These are phyloP conservation scores for Tricholoma flavovirens DNA, from an alignment of 768 basidiomycete species.

Conservation along the genomic window DNA sequence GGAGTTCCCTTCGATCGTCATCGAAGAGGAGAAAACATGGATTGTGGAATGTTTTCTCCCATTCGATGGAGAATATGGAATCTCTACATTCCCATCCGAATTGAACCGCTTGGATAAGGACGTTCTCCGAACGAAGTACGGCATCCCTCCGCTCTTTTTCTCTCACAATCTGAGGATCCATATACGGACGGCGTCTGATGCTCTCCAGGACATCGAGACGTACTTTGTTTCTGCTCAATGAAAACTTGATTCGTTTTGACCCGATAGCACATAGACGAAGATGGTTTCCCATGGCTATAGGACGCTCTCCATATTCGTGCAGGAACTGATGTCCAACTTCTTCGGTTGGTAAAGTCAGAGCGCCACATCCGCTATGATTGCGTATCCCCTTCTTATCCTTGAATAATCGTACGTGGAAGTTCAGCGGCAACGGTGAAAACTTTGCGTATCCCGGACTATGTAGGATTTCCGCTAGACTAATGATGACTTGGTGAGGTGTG, in stretches of 20 bases:
- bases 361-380: constrained; percentile 36
- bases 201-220: constrained; percentile 29
- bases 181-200: constrained; percentile 19
- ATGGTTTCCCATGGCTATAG: neutral
- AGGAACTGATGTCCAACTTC: too few species aligned
- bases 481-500: constrained; percentile 25
- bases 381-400: constrained; percentile 25
- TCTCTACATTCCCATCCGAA: constrained; percentile 65
- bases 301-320: constrained; percentile 28
- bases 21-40: constrained; percentile 33
- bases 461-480: constrained; percentile 36
- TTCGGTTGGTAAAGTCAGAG: too few species aligned
- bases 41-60: constrained; percentile 27
- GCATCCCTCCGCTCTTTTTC: constrained; percentile 26
- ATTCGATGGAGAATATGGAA: constrained; percentile 51
- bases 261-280: constrained; percentile 19
- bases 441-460: constrained; percentile 36
- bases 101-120: constrained; percentile 37
- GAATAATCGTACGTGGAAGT: constrained; percentile 51
- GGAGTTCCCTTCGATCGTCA: constrained; percentile 32
- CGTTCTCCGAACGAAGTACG: constrained; percentile 10
- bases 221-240: constrained; percentile 20
- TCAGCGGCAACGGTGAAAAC: constrained; percentile 29
- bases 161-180: constrained; percentile 32
- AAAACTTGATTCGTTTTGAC: constrained; percentile 29